Evolutionary conservation across 2,329 filamentous ascomycete genomes (phyloP), one percentile per base, ranked within the genome.

Genomic region (Orbilia brochopaga): DNA sequence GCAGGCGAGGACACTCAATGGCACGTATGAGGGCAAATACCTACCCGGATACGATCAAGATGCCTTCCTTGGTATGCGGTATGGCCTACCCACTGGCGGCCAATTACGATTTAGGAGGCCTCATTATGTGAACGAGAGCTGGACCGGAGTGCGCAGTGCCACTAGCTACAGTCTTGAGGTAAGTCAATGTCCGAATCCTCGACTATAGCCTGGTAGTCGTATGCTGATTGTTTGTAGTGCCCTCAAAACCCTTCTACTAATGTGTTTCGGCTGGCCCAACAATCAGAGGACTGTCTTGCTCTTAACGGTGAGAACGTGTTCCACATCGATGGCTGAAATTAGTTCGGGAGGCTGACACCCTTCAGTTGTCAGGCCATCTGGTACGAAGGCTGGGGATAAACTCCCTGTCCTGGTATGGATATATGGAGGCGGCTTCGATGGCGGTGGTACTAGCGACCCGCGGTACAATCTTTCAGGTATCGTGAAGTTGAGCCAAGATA

Each of bases 381-480:
- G 27, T 4, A 32, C 27, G 27, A 32, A 32, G 27, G 27, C 27
- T 3, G 27, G 27, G 27, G 27, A 32, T 32, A 42, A 56, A 24
- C 60, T 78, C 5, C 78, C 78, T 8, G 76, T 79, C 23, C 58
- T 78, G 73, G 50, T 79, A 15, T 78, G 78, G 78, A 78, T 79
- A 30, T 77, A 79, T 48, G 78, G 56, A 1, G 85, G 85, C 27
- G 84, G 83, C 1, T 80, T 85, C 2, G 32, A 82, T 80, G 58
- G 79, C 81, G 27, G 85, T 85, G 1, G 81, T 76, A 77, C 81
- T 74, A 75, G 79, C 72, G 85, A 87, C 70, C 80, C 83, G 4
- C 83, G 86, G 59, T 89, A 89, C 77, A 89, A 89, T 75, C 79
- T 87, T 64, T 84, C 83, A 13, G 84, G 83, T 69, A 83, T 88